Evolutionary conservation across 2,329 filamentous ascomycete species (phyloP).

Genomic region (Xylariaceae sp.): DNA sequence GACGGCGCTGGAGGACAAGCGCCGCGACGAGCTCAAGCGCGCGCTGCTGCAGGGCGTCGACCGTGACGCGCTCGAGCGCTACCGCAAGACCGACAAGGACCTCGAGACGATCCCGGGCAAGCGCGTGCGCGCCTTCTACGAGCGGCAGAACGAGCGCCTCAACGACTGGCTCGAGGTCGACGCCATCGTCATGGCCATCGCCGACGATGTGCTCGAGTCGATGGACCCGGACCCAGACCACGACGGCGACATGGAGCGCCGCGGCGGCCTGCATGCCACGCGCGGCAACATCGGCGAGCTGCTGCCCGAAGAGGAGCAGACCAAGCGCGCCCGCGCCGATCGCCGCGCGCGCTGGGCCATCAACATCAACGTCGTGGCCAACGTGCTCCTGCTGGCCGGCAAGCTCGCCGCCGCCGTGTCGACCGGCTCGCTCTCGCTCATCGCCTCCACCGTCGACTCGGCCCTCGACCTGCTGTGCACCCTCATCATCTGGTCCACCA

Average conservation of each 20-base stretch:
- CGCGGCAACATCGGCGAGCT: constrained; percentile 45
- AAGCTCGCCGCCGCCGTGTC: constrained; percentile 48
- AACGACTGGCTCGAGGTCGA: constrained; percentile 55
- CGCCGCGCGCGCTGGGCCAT: constrained; percentile 44
- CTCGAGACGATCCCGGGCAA: constrained; percentile 46
- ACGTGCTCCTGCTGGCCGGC: constrained; percentile 46
- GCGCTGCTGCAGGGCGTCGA: constrained; percentile 39
- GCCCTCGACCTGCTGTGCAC: constrained; percentile 54
- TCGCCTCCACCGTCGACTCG: constrained; percentile 55
- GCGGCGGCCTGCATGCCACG: constrained; percentile 40
- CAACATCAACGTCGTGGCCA: constrained; percentile 52
- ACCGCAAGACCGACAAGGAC: constrained; percentile 42
- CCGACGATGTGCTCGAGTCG: constrained; percentile 52
- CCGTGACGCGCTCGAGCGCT: constrained; percentile 37
- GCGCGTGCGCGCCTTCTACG: constrained; percentile 45
- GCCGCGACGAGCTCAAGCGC: constrained; percentile 39
- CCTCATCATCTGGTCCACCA: constrained; percentile 53
- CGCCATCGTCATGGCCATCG: constrained; percentile 45
- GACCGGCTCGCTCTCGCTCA: constrained; percentile 51
- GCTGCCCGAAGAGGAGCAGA: constrained; percentile 46
- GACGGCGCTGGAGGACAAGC: constrained; percentile 16
- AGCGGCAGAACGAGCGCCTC: constrained; percentile 43
- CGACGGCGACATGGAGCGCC: constrained; percentile 46
- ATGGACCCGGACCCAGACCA: constrained; percentile 52
- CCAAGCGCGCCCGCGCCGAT: constrained; percentile 36